A percentile compares a stretch with the other conserved stretches of the same genome.
Conservation (phyloP, 2,329 filamentous ascomycete species). For the Teratosphaeria destructans region DNA sequence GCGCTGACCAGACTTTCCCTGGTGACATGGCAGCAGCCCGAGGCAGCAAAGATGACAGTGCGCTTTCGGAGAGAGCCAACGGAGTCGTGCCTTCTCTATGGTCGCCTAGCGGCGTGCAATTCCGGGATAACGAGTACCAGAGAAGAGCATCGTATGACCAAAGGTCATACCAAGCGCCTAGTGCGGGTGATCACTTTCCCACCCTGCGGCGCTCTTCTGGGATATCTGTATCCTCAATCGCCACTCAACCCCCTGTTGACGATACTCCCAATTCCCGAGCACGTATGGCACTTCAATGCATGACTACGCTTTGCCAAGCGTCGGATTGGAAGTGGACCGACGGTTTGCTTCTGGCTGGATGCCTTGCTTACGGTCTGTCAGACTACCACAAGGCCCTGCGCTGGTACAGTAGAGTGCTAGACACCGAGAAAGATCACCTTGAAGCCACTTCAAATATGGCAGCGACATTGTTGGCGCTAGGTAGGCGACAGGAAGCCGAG, state of each 20-base stretch:
- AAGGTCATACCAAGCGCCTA: constrained; percentile 1
- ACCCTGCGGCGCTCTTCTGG: constrained; percentile 20
- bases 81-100: constrained; percentile 2
- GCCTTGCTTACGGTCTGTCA: constrained; percentile 80
- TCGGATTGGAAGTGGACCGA: constrained; percentile 84
- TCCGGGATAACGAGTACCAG: constrained; percentile 13
- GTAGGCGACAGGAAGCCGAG: constrained; percentile 73
- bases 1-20: neutral
- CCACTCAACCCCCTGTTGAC: constrained; percentile 24
- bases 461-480: constrained; percentile 74
- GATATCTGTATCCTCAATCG: constrained; percentile 26
- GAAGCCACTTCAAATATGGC: constrained; percentile 92
- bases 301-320: constrained; percentile 66
- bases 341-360: constrained; percentile 83
- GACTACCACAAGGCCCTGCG: constrained; percentile 67
- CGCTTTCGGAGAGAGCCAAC: neutral
- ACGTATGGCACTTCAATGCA: constrained; percentile 56
- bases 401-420: constrained; percentile 61
- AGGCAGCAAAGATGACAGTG: neutral
- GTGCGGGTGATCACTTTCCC: constrained; percentile 8
- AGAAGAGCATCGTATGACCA: constrained; percentile 14
- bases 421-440: constrained; percentile 58
- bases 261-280: constrained; percentile 42
- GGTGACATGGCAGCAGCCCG: neutral
- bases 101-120: constrained; percentile 12